Conservation (phyloP, 2,329 filamentous ascomycete genomes). For the Botrytis tulipae region DNA sequence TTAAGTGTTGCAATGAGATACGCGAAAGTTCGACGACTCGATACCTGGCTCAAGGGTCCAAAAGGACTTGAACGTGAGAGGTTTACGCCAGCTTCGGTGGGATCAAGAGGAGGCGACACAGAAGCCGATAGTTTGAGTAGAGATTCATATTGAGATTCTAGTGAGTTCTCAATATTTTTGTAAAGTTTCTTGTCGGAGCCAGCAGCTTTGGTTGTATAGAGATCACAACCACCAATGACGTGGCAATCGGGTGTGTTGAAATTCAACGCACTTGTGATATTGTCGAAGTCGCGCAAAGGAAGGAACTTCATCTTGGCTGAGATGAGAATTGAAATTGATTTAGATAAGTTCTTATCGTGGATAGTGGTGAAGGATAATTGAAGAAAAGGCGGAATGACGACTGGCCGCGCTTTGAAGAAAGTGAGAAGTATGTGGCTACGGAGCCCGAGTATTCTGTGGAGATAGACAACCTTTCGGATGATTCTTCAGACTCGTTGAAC, state of each 20-base stretch:
- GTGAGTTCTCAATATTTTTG: slow-evolving; percentile 87
- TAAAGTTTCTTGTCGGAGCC: slow-evolving; percentile 96
- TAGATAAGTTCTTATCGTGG: slow-evolving; percentile 33
- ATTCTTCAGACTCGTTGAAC: slow-evolving; percentile 40
- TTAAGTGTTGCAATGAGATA: slow-evolving; percentile 97
- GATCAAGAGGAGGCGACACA: slow-evolving; percentile 77
- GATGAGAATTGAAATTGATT: slow-evolving; percentile 27
- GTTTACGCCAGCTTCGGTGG: slow-evolving; percentile 66
- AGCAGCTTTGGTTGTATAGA: slow-evolving; percentile 96
- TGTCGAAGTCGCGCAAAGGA: slow-evolving; percentile 85
- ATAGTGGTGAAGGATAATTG: slow-evolving; percentile 22
- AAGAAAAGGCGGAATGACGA: slow-evolving; percentile 20
- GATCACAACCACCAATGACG: slow-evolving; percentile 88
- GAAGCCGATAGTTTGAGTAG: slow-evolving; percentile 83
- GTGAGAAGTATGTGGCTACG: slow-evolving; percentile 37
- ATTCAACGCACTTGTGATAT: slow-evolving; percentile 87
- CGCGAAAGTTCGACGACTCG: slow-evolving; percentile 87
- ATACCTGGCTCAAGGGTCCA: slow-evolving; percentile 82
- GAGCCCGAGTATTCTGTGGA: slow-evolving; percentile 37
- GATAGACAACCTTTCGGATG: slow-evolving; percentile 35
- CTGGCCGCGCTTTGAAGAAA: slow-evolving; percentile 31
- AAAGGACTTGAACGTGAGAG: slow-evolving; percentile 88
- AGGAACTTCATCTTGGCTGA: slow-evolving; percentile 66
- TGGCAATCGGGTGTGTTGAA: slow-evolving; percentile 93
- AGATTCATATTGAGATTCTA: slow-evolving; percentile 88